Percentiles rank a stretch among this genome's conserved stretches.
Evolutionary conservation across 768 basidiomycete genomes (phyloP).

Genomic region (Suillus subalutaceus): DNA sequence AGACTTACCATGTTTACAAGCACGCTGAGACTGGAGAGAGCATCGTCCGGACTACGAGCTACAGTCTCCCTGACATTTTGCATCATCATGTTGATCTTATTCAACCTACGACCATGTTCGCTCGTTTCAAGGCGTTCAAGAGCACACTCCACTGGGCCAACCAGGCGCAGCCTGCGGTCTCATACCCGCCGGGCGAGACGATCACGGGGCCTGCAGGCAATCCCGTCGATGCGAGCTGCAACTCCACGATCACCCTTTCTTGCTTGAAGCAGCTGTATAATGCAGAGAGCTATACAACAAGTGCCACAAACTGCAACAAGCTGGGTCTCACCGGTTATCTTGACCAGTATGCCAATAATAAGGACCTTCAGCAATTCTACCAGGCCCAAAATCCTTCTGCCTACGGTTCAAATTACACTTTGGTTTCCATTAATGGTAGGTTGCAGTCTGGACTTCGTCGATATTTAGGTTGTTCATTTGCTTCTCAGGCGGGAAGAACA

Average conservation of each 20-base stretch:
- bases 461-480: conserved; percentile 14
- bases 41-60: conserved; percentile 67
- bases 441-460: background rate
- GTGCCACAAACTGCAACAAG: conserved; percentile 45
- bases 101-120: conserved; percentile 75
- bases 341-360: conserved; percentile 53
- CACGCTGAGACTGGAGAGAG: conserved; percentile 54
- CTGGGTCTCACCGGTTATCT: conserved; percentile 61
- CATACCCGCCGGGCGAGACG: conserved; percentile 15
- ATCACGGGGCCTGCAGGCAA: conserved; percentile 36
- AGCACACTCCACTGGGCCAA: conserved; percentile 42
- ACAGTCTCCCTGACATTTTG: conserved; percentile 63
- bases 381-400: conserved; percentile 51
- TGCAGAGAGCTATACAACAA: conserved; percentile 47
- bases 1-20: conserved; percentile 69
- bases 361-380: conserved; percentile 57
- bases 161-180: background rate
- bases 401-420: conserved; percentile 50
- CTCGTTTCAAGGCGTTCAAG: conserved; percentile 45
- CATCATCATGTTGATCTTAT: conserved; percentile 66
- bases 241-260: conserved; percentile 49
- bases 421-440: conserved; percentile 58
- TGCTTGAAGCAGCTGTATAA: conserved; percentile 63
- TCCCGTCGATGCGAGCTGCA: conserved; percentile 51
- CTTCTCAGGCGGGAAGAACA: conserved; percentile 58